Evolutionary conservation across 2,329 filamentous ascomycete genomes (phyloP).

Genomic region (Fusarium compactum): DNA sequence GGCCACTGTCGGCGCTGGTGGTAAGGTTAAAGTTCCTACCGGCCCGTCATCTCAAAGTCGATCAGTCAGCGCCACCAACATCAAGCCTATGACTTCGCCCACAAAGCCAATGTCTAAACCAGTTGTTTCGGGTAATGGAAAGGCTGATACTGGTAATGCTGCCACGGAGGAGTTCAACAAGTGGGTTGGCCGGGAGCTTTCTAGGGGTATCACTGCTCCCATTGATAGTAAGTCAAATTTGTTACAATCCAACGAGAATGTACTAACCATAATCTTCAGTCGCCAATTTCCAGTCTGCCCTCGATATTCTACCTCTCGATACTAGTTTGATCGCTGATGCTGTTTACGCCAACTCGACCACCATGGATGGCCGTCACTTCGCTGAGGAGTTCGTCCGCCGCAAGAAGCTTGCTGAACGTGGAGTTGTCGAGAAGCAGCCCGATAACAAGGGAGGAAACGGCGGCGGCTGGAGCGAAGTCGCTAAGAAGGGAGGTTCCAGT

Average conservation of each 20-base stretch:
- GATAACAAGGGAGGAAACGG: conserved; percentile 62
- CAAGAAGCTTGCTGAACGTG: conserved; percentile 93
- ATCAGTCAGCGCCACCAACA: conserved; percentile 56
- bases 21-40: conserved; percentile 85
- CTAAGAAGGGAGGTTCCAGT: conserved; percentile 81
- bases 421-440: conserved; percentile 80
- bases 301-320: conserved; percentile 82
- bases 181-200: conserved; percentile 86
- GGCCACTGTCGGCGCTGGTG: conserved; percentile 94
- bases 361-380: conserved; percentile 93
- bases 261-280: conserved; percentile 64
- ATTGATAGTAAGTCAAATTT: conserved; percentile 62
- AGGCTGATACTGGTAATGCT: conserved; percentile 52
- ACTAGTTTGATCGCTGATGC: conserved; percentile 87
- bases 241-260: background rate
- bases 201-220: conserved; percentile 73
- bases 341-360: conserved; percentile 87
- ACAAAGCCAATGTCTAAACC: conserved; percentile 66
- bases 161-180: conserved; percentile 94
- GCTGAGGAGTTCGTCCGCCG: conserved; percentile 94
- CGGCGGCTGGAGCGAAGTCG: conserved; percentile 95
- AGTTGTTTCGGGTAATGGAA: conserved; percentile 58
- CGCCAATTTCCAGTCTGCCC: conserved; percentile 81
- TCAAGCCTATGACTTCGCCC: conserved; percentile 59
- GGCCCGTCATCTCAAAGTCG: conserved; percentile 65